Base-by-base conservation (phyloP, 441 rosid species). In the Pelargonium fulgidum region DNA sequence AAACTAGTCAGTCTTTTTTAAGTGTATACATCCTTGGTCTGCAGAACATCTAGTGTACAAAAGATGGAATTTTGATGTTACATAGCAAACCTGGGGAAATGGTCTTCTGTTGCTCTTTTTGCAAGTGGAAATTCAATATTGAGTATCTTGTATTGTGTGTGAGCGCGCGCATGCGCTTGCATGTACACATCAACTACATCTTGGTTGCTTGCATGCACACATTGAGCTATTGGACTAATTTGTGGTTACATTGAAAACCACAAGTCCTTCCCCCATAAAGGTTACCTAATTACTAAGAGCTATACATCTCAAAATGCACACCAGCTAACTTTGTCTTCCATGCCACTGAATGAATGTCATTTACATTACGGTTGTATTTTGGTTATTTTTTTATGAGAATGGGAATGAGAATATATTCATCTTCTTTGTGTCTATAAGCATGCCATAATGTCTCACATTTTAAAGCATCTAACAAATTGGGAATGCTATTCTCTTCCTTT, bases 291-390 rank as follows among this genome's bases (percentile, higher is more conserved):
- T 16, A 14, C 19, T 6, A 16, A 50, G 58, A 52, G 14, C 19
- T 52, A 52, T 52, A 52, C 5, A 52, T 52, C 58, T 52, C 58
- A 52, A 14, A 52, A 14, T 52, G 58, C 16, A 52, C 58, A 52
- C 14, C 7, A 4, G 16, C 14, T n/a, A 44, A 52, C 6, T 9
- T 7, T 52, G 14, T 52, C 58, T 52, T 52, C 16, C 19, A 52
- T n/a, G 19, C 16, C 19, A 52, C 16, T 52, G 20, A 52, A 5
- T 52, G 58, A n/a, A 52, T 26, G 33, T 26, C 33, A 26, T 26
- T 26, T 26, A 26, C 33, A 26, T 26, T 26, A 26, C 33, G 33
- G 33, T 26, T 26, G 33, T 26, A 26, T 26, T 26, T 26, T 26
- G 33, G 33, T 1, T 26, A 26, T 26, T 26, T 26, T 26, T 26